Conservation (phyloP, 164 flowering plant species). For the Annona squamosa region DNA sequence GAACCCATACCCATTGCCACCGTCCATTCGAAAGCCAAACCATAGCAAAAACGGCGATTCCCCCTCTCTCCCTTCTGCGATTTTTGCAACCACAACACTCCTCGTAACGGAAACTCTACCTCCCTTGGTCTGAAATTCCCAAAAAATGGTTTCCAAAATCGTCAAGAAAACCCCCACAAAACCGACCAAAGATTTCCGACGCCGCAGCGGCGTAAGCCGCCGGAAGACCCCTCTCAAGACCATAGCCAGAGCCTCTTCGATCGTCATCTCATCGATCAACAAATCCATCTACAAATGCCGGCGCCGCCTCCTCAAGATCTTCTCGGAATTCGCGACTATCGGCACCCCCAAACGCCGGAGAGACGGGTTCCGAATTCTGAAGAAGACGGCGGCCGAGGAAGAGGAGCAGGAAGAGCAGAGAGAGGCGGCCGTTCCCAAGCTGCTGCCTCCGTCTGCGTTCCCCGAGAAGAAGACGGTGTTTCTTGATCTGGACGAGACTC, state of each 20-base stretch:
- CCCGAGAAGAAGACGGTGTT: conserved; percentile 45
- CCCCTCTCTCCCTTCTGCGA: background rate
- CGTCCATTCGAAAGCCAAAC: background rate
- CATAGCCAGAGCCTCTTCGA: conserved; percentile 29
- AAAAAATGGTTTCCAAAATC: conserved; percentile 59
- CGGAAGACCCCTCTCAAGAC: conserved; percentile 35
- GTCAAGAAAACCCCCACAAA: conserved; percentile 46
- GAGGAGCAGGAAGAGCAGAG: background rate
- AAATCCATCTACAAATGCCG: conserved; percentile 53
- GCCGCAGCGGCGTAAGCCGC: conserved; percentile 23
- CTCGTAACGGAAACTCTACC: background rate
- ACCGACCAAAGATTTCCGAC: conserved; percentile 31
- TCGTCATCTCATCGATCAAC: conserved; percentile 51
- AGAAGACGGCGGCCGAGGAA: conserved; percentile 12
- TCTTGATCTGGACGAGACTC: conserved; percentile 82
- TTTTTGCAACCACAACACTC: background rate
- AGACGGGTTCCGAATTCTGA: conserved; percentile 32
- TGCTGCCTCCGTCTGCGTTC: conserved; percentile 34
- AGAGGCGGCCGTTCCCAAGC: conserved; percentile 10
- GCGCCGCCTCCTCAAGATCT: conserved; percentile 57
- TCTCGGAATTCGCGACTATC: conserved; percentile 42
- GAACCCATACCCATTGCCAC: background rate
- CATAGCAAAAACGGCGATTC: background rate
- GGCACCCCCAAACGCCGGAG: conserved; percentile 36
- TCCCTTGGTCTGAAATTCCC: background rate